Conservation (phyloP, 106 monocot species). For the Dioscorea alata region DNA sequence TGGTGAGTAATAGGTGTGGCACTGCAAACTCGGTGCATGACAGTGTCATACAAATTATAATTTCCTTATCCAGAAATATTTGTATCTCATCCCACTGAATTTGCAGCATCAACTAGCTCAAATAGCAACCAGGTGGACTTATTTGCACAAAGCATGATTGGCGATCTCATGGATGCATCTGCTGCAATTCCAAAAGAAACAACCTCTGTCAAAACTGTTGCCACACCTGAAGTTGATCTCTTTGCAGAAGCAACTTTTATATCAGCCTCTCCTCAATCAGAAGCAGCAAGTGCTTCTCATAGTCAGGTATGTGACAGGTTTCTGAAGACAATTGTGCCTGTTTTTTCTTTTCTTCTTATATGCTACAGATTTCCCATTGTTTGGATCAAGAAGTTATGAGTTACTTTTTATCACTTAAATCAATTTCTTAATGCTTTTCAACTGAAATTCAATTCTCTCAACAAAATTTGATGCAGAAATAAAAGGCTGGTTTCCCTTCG, state of each 20-base stretch:
- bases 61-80: too few species aligned
- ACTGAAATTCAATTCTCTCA: too few species aligned
- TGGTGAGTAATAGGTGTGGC: constrained; percentile 33
- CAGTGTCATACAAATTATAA: too few species aligned
- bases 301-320: constrained; percentile 29
- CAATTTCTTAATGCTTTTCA: too few species aligned
- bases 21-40: too few species aligned
- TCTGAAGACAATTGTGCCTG: too few species aligned
- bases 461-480: too few species aligned
- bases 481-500: too few species aligned
- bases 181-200: constrained; percentile 25
- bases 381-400: too few species aligned
- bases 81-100: background rate
- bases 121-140: constrained; percentile 45
- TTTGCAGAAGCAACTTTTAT: constrained; percentile 75
- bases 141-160: constrained; percentile 64
- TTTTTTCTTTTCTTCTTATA: too few species aligned
- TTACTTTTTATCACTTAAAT: too few species aligned
- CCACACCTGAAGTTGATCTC: constrained; percentile 54
- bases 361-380: too few species aligned
- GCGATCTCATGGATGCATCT: constrained; percentile 61
- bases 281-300: constrained; percentile 23
- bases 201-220: constrained; percentile 5
- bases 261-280: constrained; percentile 34
- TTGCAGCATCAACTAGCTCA: constrained; percentile 32